phyloP scores from a whole-genome alignment of 129 eudicot genomes.

The Lactuca saligna region DNA sequence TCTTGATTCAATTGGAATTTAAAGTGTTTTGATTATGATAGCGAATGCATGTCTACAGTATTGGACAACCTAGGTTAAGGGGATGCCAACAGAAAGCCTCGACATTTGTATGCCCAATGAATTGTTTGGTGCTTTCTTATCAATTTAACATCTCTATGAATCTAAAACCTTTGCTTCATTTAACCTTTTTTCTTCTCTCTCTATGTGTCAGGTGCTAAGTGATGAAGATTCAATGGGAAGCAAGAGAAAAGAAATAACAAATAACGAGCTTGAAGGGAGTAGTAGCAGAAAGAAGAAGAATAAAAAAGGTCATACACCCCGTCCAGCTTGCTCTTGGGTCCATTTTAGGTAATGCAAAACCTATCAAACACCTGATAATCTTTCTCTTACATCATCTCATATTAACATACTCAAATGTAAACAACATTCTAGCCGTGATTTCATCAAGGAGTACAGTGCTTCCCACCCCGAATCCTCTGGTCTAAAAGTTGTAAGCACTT shows the following conservation, averaged over 20 bases:
- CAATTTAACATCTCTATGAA: conserved; percentile 2
- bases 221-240: conserved; percentile 47
- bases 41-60: conserved; percentile 5
- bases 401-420: conserved; percentile 25
- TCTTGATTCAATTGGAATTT: conserved; percentile 13
- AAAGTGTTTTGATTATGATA: conserved; percentile 11
- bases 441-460: conserved; percentile 81
- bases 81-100: not conserved
- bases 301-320: conserved; percentile 61
- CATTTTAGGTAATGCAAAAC: conserved; percentile 59
- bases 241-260: conserved; percentile 52
- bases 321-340: conserved; percentile 89
- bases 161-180: not conserved
- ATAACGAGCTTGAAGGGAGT: conserved; percentile 50
- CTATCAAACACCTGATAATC: conserved; percentile 1
- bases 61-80: not conserved
- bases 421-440: conserved; percentile 57
- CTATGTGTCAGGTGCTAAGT: conserved; percentile 37
- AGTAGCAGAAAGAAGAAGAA: conserved; percentile 59
- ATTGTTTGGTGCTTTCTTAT: conserved; percentile 8
- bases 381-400: not conserved
- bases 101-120: not conserved
- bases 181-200: not conserved
- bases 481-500: conserved; percentile 60
- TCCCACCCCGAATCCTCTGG: conserved; percentile 91